A percentile compares a stretch with the other conserved stretches of the same genome.
Conservation (phyloP, 2,329 filamentous ascomycete genomes). For the Periconia sp. region DNA sequence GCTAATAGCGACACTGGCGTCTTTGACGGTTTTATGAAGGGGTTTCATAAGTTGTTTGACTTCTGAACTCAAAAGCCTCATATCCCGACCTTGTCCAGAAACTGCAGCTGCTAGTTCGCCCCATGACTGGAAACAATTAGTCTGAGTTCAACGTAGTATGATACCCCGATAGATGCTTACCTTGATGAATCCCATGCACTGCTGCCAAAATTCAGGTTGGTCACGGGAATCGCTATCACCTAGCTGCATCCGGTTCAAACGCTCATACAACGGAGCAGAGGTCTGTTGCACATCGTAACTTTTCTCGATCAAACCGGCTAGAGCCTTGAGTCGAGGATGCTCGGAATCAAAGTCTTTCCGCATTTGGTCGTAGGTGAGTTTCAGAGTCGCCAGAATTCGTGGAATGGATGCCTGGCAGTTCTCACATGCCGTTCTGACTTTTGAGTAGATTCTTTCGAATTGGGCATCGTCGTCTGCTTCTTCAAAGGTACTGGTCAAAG, state of each 20-base stretch:
- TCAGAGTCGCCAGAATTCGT: slow-evolving; percentile 35
- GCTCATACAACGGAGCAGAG: slow-evolving; percentile 70
- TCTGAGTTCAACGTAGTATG: slow-evolving; percentile 12
- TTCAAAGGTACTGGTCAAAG: slow-evolving; percentile 63
- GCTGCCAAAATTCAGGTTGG: slow-evolving; percentile 63
- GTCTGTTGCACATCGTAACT: slow-evolving; percentile 71
- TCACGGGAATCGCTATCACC: slow-evolving; percentile 78
- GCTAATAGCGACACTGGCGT: slow-evolving; percentile 73
- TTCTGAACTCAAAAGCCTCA: slow-evolving; percentile 61
- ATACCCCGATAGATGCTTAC: slow-evolving; percentile 34
- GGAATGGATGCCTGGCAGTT: slow-evolving; percentile 73
- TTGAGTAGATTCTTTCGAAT: slow-evolving; percentile 81
- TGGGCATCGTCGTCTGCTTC: slow-evolving; percentile 72
- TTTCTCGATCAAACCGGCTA: slow-evolving; percentile 67
- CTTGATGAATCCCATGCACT: slow-evolving; percentile 74
- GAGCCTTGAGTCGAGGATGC: slow-evolving; percentile 35
- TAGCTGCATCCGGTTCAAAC: slow-evolving; percentile 78
- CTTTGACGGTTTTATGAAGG: slow-evolving; percentile 79
- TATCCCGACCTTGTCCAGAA: slow-evolving; percentile 38
- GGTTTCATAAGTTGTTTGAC: slow-evolving; percentile 75
- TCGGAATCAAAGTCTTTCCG: slow-evolving; percentile 36
- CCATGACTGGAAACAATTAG: slow-evolving; percentile 58
- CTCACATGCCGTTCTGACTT: slow-evolving; percentile 72
- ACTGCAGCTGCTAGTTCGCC: slow-evolving; percentile 59
- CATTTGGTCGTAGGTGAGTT: slow-evolving; percentile 30